Evolutionary conservation across 1,284 basidiomycete genomes (phyloP).

Genomic region (Ceratobasidium sp.): DNA sequence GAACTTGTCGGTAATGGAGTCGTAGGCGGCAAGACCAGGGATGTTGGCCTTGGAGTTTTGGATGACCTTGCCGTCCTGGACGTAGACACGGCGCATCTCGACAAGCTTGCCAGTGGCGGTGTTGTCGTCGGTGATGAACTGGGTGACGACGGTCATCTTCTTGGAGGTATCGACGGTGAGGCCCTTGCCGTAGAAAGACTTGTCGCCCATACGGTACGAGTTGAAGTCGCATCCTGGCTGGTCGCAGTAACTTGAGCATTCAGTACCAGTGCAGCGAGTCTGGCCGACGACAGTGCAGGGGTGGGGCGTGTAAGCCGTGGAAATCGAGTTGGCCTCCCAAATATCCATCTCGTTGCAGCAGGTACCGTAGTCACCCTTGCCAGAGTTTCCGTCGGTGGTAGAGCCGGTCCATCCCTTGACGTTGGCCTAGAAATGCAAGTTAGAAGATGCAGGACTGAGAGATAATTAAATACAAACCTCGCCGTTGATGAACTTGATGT

Average conservation of each 20-base stretch:
- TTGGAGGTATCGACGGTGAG: conserved; percentile 58
- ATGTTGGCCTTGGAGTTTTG: conserved; percentile 57
- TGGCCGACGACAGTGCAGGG: conserved; percentile 38
- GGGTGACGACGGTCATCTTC: conserved; percentile 63
- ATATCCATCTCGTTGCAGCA: conserved; percentile 44
- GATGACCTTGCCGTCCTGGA: conserved; percentile 61
- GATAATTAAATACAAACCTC: conserved; percentile 49
- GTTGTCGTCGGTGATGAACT: conserved; percentile 60
- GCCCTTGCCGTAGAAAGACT: conserved; percentile 58
- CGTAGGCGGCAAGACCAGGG: conserved; percentile 48
- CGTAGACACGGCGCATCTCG: conserved; percentile 63
- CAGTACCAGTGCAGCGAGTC: conserved; percentile 42
- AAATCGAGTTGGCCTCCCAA: conserved; percentile 42
- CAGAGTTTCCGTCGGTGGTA: conserved; percentile 36
- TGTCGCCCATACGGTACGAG: conserved; percentile 61
- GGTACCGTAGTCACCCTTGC: conserved; percentile 40
- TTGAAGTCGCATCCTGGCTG: conserved; percentile 65
- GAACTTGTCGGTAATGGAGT: conserved; percentile 55
- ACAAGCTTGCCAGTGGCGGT: conserved; percentile 55
- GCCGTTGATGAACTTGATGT: conserved; percentile 58
- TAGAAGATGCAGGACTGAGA: background rate
- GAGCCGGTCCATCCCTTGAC: conserved; percentile 35
- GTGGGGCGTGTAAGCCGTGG: conserved; percentile 46
- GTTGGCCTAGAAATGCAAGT: conserved; percentile 8
- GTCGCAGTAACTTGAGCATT: conserved; percentile 47